phyloP scores from a whole-genome alignment of 768 basidiomycete species.

The Mycena rosella region DNA sequence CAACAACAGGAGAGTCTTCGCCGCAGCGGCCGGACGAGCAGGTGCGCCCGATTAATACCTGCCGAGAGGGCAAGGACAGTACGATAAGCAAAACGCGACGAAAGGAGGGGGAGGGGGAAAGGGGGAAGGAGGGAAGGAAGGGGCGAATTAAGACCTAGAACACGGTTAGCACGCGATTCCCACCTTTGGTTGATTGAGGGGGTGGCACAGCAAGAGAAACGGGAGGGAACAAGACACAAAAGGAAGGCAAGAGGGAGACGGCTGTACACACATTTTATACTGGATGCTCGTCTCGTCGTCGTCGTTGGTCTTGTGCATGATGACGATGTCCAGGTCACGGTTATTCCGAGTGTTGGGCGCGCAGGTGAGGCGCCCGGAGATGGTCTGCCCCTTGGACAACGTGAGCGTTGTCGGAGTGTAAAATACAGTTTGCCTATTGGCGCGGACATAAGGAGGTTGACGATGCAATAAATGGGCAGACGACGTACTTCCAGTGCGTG shows the following conservation, averaged over 20 bases:
- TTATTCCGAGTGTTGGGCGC: constrained; percentile 94
- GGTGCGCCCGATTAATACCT: constrained; percentile 38
- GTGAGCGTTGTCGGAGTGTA: constrained; percentile 89
- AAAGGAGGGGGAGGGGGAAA: constrained; percentile 26
- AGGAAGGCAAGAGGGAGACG: constrained; percentile 38
- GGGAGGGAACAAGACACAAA: background rate
- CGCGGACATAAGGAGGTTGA: background rate
- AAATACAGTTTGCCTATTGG: constrained; percentile 92
- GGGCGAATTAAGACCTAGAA: constrained; percentile 64
- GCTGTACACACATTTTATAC: constrained; percentile 87
- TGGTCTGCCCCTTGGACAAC: constrained; percentile 75
- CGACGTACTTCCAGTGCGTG: constrained; percentile 94
- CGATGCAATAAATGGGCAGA: background rate
- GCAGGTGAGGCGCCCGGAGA: constrained; percentile 81
- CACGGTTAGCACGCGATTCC: constrained; percentile 56
- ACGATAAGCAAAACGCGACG: constrained; percentile 33
- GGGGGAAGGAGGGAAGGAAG: constrained; percentile 4
- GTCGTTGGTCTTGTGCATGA: constrained; percentile 71
- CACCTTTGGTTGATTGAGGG: constrained; percentile 41
- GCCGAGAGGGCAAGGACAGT: constrained; percentile 35
- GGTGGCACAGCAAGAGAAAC: constrained; percentile 29
- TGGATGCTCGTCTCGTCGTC: constrained; percentile 60
- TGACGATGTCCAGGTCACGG: constrained; percentile 92
- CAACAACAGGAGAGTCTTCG: constrained; percentile 5
- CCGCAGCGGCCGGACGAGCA: constrained; percentile 6